Evolutionary conservation across 73 alveolate genomes (phyloP).

Genomic region (Blepharisma japonicum): DNA sequence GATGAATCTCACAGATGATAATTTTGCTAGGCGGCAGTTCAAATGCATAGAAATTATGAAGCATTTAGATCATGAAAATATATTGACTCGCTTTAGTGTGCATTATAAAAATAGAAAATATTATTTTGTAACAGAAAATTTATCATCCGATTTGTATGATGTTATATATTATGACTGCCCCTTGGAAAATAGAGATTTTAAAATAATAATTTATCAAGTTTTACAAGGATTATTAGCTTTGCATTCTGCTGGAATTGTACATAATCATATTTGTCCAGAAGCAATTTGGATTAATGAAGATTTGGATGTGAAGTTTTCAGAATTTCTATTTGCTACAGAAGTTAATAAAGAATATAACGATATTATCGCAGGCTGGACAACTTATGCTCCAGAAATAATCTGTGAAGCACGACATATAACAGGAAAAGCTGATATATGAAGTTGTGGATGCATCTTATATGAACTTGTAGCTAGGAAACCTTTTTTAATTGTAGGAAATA

Average conservation of each 20-base stretch:
- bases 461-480: not conserved
- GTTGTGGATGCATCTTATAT: not conserved
- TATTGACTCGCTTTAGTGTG: too few relatives aligned
- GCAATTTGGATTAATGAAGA: not conserved
- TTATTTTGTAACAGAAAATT: too few relatives aligned
- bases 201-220: not conserved
- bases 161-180: too few relatives aligned
- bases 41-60: too few relatives aligned
- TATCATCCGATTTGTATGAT: too few relatives aligned
- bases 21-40: too few relatives aligned
- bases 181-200: conserved; percentile 33
- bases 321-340: not conserved
- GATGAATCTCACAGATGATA: too few relatives aligned
- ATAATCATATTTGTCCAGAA: not conserved
- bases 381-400: not conserved
- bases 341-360: not conserved
- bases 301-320: not conserved
- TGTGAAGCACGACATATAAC: not conserved
- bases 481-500: not conserved
- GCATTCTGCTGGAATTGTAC: not conserved
- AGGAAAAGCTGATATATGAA: not conserved
- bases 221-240: not conserved
- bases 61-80: too few relatives aligned
- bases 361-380: not conserved
- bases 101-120: too few relatives aligned